Percentiles rank a stretch among this genome's conserved stretches.
These are phyloP conservation scores for Coniochaeta sp. DNA, from an alignment of 2,329 filamentous ascomycete species.

Conservation along the genomic window DNA sequence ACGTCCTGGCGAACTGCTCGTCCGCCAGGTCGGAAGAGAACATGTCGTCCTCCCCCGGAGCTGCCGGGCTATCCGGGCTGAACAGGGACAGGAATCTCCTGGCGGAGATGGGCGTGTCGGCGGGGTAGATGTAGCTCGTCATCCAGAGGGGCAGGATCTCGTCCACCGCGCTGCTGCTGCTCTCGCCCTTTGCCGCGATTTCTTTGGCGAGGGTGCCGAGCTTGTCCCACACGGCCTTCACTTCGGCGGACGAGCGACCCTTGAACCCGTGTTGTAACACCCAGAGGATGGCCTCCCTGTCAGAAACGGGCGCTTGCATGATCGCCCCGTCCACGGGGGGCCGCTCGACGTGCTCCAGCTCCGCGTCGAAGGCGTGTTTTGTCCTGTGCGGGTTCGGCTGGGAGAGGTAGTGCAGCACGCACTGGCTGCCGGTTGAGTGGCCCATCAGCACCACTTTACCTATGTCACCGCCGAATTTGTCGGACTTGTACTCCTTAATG, in stretches of 20 bases:
- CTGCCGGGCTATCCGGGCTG: constrained; percentile 34
- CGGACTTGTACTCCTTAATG: constrained; percentile 24
- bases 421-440: constrained; percentile 61
- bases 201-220: constrained; percentile 28
- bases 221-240: constrained; percentile 27
- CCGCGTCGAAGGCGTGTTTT: constrained; percentile 14
- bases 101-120: constrained; percentile 21
- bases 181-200: constrained; percentile 10
- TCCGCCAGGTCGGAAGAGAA: constrained; percentile 56
- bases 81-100: constrained; percentile 37
- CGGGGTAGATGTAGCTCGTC: constrained; percentile 19
- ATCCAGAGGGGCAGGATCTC: constrained; percentile 23
- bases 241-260: constrained; percentile 18
- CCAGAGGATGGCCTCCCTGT: constrained; percentile 44
- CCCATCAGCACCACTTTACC: constrained; percentile 58
- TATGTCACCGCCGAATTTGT: constrained; percentile 22
- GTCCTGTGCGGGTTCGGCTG: constrained; percentile 28
- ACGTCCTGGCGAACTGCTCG: constrained; percentile 40
- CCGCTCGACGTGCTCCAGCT: constrained; percentile 25
- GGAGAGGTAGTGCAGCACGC: constrained; percentile 55
- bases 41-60: constrained; percentile 53
- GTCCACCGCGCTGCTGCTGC: constrained; percentile 15
- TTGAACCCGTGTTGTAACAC: constrained; percentile 25
- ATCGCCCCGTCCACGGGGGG: constrained; percentile 50
- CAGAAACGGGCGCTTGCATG: constrained; percentile 56